Percentiles rank a stretch among this genome's conserved stretches.
phyloP scores from a whole-genome alignment of 495 filamentous ascomycete genomes.

The Chaetomium tenue region DNA sequence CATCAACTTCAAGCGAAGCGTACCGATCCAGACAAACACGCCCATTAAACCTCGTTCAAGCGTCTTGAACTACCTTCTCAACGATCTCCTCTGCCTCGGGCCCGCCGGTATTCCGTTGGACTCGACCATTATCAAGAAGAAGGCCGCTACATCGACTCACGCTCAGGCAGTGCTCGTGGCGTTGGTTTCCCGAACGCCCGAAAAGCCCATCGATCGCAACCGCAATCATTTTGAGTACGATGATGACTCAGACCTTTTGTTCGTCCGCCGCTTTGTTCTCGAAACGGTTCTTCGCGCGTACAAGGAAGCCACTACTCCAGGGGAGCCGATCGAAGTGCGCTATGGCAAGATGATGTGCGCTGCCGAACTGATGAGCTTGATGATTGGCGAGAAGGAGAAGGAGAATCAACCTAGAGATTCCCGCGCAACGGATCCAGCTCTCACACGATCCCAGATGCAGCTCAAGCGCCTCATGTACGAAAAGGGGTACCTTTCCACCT shows the following conservation, averaged over 20 bases:
- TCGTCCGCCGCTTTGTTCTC: slow-evolving; percentile 89
- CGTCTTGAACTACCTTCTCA: slow-evolving; percentile 89
- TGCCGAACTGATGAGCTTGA: slow-evolving; percentile 87
- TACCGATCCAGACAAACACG: slow-evolving; percentile 72
- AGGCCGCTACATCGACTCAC: slow-evolving; percentile 74
- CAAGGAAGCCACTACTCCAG: slow-evolving; percentile 78
- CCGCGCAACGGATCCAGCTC: slow-evolving; percentile 36
- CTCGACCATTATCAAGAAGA: slow-evolving; percentile 75
- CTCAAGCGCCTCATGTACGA: slow-evolving; percentile 96
- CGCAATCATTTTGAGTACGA: slow-evolving; percentile 60
- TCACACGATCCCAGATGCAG: slow-evolving; percentile 59
- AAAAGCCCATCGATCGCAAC: slow-evolving; percentile 56
- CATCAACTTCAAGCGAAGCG: slow-evolving; percentile 93
- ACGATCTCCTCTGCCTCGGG: slow-evolving; percentile 75
- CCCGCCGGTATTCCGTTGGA: slow-evolving; percentile 69
- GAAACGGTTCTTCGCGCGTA: slow-evolving; percentile 91
- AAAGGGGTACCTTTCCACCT: slow-evolving; percentile 83
- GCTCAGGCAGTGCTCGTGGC: slow-evolving; percentile 82
- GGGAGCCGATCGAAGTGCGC: slow-evolving; percentile 77
- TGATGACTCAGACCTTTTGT: slow-evolving; percentile 83
- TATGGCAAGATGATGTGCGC: slow-evolving; percentile 82
- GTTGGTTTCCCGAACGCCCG: slow-evolving; percentile 81
- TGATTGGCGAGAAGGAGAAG: slow-evolving; percentile 78
- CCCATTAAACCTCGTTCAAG: slow-evolving; percentile 92
- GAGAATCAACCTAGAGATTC: slow-evolving; percentile 42